Evolutionary conservation across 768 basidiomycete species (phyloP).

Genomic region (Cystobasidium ongulense): DNA sequence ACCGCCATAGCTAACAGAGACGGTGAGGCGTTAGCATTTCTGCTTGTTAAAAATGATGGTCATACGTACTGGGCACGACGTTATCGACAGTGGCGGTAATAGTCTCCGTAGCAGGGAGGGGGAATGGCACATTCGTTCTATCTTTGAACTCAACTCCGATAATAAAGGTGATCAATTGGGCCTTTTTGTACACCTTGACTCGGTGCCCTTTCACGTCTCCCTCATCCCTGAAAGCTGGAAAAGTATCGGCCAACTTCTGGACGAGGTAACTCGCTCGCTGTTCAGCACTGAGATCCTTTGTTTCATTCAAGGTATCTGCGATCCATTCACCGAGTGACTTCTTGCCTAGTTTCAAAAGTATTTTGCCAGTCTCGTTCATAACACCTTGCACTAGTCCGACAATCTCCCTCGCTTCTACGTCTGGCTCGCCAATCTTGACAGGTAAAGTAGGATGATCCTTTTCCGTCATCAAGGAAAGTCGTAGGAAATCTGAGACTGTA

Average conservation of each 20-base stretch:
- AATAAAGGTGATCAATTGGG: conserved; percentile 26
- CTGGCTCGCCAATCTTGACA: conserved; percentile 27
- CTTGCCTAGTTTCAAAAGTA: conserved; percentile 11
- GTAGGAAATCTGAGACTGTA: conserved; percentile 13
- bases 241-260: conserved; percentile 4
- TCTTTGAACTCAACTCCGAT: conserved; percentile 15
- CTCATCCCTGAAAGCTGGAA: conserved; percentile 32
- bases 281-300: background rate
- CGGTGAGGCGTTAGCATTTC: background rate
- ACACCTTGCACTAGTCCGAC: conserved; percentile 28
- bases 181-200: conserved; percentile 34
- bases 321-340: background rate
- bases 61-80: conserved; percentile 30
- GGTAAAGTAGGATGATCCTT: conserved; percentile 32
- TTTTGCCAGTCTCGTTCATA: conserved; percentile 32
- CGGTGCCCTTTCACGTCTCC: conserved; percentile 22
- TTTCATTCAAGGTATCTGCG: background rate
- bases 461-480: conserved; percentile 14
- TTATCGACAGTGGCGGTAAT: conserved; percentile 29
- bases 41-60: background rate
- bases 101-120: conserved; percentile 18
- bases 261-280: conserved; percentile 11
- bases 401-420: conserved; percentile 31
- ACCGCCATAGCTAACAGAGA: conserved; percentile 28
- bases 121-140: conserved; percentile 16